phyloP scores from a whole-genome alignment of 371 early-diverging fungal genomes.

The Neoconidiobolus thromboides region DNA sequence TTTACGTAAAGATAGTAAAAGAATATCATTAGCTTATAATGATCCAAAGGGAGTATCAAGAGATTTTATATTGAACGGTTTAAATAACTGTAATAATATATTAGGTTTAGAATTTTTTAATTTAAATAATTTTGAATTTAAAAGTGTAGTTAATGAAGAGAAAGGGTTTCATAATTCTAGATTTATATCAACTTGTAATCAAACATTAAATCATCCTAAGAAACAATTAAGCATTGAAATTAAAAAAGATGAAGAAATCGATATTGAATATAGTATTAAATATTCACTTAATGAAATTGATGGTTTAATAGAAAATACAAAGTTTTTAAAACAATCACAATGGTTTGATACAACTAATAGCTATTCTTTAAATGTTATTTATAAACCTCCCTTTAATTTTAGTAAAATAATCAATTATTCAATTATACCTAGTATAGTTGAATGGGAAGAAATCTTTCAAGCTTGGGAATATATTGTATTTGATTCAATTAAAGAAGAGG shows the following conservation, averaged over 20 bases:
- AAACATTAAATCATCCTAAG: conserved; percentile 20
- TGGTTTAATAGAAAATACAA: conserved; percentile 28
- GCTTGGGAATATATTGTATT: conserved; percentile 52
- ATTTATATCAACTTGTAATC: conserved; percentile 31
- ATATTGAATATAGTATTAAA: conserved; percentile 75
- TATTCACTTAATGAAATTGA: conserved; percentile 37
- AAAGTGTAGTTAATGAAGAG: conserved; percentile 44
- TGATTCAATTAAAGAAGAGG: conserved; percentile 32
- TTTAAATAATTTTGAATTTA: conserved; percentile 37
- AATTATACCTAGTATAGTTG: conserved; percentile 9
- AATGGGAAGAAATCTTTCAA: conserved; percentile 64
- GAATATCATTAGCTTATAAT: conserved; percentile 63
- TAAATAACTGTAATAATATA: conserved; percentile 53
- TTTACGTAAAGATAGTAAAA: conserved; percentile 39
- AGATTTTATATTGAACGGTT: conserved; percentile 68
- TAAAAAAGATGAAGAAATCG: conserved; percentile 55
- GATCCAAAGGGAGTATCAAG: conserved; percentile 55
- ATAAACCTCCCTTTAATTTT: conserved; percentile 46
- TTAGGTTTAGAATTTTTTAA: conserved; percentile 34
- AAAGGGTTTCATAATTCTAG: conserved; percentile 67
- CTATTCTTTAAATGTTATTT: conserved; percentile 52
- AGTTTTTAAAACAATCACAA: conserved; percentile 26
- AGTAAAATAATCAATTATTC: not conserved
- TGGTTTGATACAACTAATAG: conserved; percentile 39
- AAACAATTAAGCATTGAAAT: conserved; percentile 17